Conservation (phyloP, 2,329 filamentous ascomycete species). For the Botrytis pseudocinerea region DNA sequence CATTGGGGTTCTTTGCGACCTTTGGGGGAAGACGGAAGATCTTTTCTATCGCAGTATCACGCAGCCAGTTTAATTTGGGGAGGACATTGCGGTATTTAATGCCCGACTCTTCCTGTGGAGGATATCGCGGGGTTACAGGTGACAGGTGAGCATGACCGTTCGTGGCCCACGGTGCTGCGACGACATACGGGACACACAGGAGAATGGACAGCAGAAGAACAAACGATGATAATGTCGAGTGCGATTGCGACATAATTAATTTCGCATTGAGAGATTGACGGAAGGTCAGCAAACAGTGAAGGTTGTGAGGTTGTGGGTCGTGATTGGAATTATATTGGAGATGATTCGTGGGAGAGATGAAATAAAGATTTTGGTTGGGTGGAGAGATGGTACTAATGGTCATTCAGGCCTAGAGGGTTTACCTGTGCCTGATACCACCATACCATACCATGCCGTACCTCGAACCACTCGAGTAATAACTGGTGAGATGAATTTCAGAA, state of each 20-base stretch:
- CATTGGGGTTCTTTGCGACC: slow-evolving; percentile 29
- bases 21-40: slow-evolving; percentile 48
- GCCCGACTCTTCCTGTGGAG: slow-evolving; percentile 22
- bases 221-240: slow-evolving; percentile 21
- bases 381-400: not conserved
- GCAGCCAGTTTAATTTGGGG: slow-evolving; percentile 52
- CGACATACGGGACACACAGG: slow-evolving; percentile 26
- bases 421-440: not conserved
- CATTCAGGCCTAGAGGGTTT: not conserved
- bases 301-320: not conserved
- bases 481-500: not conserved
- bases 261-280: slow-evolving; percentile 84
- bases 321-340: slow-evolving; percentile 9
- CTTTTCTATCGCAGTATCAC: slow-evolving; percentile 52
- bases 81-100: slow-evolving; percentile 42
- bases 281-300: slow-evolving; percentile 52
- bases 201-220: slow-evolving; percentile 24
- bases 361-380: not conserved
- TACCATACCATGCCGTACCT: not conserved
- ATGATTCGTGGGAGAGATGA: not conserved
- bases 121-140: slow-evolving; percentile 19
- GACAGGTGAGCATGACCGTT: slow-evolving; percentile 25
- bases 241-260: slow-evolving; percentile 84
- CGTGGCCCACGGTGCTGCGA: slow-evolving; percentile 32
- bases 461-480: not conserved